phyloP scores from a whole-genome alignment of 139 green algal species.

The Micractinium conductrix region DNA sequence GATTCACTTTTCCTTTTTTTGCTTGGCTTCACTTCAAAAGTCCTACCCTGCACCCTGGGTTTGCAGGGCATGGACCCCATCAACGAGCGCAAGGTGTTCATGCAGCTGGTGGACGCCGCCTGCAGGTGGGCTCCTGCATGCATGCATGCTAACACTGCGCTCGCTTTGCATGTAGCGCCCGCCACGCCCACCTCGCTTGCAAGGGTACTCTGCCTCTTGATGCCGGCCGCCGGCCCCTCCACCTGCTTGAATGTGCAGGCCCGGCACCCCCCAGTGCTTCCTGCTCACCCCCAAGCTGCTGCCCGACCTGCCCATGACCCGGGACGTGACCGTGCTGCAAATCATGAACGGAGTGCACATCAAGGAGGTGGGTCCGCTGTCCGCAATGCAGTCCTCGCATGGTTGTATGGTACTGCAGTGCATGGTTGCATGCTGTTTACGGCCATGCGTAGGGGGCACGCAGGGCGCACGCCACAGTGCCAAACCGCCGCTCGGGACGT shows the following conservation, averaged over 20 bases:
- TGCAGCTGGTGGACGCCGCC: constrained; percentile 80
- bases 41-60: neutral
- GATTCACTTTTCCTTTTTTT: neutral
- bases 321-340: constrained; percentile 74
- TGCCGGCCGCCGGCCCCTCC: neutral
- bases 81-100: constrained; percentile 97
- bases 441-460: neutral
- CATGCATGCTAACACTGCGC: too few species aligned
- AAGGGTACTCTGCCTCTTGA: neutral
- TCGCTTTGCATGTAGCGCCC: too few species aligned
- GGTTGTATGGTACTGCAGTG: neutral
- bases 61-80: constrained; percentile 92
- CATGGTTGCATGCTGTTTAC: neutral
- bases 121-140: constrained; percentile 27
- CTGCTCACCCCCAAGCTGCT: constrained; percentile 99
- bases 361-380: constrained; percentile 10
- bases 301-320: constrained; percentile 83
- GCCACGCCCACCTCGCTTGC: too few species aligned
- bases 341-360: constrained; percentile 84
- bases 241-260: too few species aligned
- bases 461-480: neutral
- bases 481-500: too few species aligned
- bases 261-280: constrained; percentile 87
- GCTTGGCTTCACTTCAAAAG: neutral
- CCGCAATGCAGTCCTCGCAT: too few species aligned